Conservation (phyloP, 2,329 filamentous ascomycete genomes). For the Penicillium crustosum region DNA sequence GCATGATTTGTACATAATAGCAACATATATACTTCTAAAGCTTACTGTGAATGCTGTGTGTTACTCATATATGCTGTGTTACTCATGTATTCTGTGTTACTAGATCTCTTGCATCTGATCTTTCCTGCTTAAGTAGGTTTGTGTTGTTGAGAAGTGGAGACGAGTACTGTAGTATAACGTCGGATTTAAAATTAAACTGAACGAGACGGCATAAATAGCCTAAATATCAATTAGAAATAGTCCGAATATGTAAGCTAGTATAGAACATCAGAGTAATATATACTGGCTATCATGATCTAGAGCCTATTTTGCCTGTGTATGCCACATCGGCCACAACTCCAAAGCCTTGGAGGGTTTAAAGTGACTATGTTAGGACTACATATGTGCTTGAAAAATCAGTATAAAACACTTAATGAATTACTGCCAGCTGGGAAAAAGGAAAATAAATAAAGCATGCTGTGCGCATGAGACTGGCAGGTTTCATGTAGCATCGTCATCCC, state of each 20-base stretch:
- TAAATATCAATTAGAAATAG: background rate
- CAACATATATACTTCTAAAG: background rate
- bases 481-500: background rate
- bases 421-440: background rate
- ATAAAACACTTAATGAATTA: background rate
- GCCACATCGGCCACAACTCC: no score
- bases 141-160: background rate
- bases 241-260: background rate
- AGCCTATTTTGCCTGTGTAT: background rate
- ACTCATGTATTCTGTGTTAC: background rate
- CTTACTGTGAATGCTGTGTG: no score
- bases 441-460: background rate
- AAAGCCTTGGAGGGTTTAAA: no score
- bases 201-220: background rate
- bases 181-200: background rate
- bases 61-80: background rate
- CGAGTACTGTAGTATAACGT: background rate
- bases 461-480: background rate
- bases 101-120: background rate
- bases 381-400: background rate
- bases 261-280: background rate
- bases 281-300: background rate
- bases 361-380: no score
- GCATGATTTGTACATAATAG: background rate
- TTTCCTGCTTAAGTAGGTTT: background rate